Conservation (phyloP, 2,329 filamentous ascomycete species). For the Clarireedia monteithiana region DNA sequence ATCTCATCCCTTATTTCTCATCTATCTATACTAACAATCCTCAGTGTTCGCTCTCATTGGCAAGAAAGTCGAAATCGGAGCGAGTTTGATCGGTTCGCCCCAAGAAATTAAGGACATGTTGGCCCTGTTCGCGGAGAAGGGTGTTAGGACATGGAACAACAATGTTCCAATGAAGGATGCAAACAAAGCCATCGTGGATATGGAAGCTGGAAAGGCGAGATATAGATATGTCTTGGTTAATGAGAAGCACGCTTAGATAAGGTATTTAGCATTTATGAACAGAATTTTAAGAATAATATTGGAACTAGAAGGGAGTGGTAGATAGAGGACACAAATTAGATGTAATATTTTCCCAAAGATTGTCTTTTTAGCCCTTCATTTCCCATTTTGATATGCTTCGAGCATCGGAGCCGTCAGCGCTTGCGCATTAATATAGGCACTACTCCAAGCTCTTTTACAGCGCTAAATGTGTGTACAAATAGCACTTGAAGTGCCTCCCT, state of each 20-base stretch:
- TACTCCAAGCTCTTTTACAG: too few species aligned
- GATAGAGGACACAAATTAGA: too few species aligned
- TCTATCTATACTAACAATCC: not conserved
- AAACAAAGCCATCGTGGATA: conserved; percentile 49
- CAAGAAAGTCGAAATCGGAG: conserved; percentile 44
- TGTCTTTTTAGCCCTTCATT: too few species aligned
- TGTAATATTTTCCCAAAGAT: too few species aligned
- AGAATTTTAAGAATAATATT: too few species aligned
- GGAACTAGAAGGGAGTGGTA: too few species aligned
- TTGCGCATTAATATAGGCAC: too few species aligned
- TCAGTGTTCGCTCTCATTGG: conserved; percentile 44
- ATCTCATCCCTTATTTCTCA: not conserved
- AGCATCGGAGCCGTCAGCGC: too few species aligned
- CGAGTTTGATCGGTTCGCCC: conserved; percentile 32
- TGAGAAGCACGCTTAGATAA: conserved; percentile 24
- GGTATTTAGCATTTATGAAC: too few species aligned
- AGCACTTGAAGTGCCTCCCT: too few species aligned
- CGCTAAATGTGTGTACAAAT: too few species aligned
- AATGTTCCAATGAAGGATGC: conserved; percentile 48
- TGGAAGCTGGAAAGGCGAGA: conserved; percentile 47
- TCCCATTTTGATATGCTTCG: too few species aligned
- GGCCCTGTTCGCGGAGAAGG: conserved; percentile 48
- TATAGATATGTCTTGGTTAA: conserved; percentile 43
- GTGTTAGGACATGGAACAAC: conserved; percentile 50
- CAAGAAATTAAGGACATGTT: conserved; percentile 55